phyloP scores from a whole-genome alignment of 345 rosid genomes.

The Melastoma malabathricum region DNA sequence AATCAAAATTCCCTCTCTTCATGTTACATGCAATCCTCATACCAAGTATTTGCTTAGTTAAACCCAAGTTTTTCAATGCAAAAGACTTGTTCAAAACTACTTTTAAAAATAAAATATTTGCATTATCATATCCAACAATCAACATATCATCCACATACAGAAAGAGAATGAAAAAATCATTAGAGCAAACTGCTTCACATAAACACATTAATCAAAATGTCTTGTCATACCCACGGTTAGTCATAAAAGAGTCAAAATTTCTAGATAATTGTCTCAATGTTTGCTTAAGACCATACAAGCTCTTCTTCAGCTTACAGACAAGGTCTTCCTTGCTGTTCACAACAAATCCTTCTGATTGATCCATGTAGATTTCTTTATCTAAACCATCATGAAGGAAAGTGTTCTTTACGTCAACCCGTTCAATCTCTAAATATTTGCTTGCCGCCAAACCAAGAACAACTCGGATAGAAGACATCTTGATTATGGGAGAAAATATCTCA shows the following conservation, averaged over 20 bases:
- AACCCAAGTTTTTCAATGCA: background rate
- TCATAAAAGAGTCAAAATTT: no score
- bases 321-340: no score
- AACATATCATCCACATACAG: constrained; percentile 3
- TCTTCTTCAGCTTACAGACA: no score
- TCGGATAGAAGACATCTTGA: background rate
- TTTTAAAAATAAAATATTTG: no score
- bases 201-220: background rate
- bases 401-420: background rate
- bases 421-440: background rate
- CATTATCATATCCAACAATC: background rate
- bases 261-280: no score
- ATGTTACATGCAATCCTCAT: background rate
- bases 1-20: background rate
- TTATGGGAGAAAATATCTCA: background rate
- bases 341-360: no score
- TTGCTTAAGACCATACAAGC: no score
- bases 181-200: background rate
- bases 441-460: background rate
- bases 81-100: constrained; percentile 1
- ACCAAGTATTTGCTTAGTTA: background rate
- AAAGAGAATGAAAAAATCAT: background rate
- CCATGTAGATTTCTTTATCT: no score
- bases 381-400: no score
- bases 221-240: no score